Evolutionary conservation across 2,329 filamentous ascomycete genomes (phyloP), one percentile per base, ranked within the genome.

Genomic region (Colletotrichum tabaci): DNA sequence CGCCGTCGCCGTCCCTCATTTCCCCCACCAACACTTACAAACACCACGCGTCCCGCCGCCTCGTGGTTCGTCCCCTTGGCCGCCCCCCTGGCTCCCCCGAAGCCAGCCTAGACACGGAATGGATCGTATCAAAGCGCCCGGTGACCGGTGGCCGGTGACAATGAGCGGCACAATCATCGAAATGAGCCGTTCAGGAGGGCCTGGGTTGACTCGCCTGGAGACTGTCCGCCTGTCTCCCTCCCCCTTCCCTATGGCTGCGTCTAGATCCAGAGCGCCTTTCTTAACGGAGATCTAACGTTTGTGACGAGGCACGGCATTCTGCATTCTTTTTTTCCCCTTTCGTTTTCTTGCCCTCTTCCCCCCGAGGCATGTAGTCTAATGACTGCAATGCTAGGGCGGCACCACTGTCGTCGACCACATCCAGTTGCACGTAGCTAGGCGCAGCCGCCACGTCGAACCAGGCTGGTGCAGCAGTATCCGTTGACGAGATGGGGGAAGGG

Each of bases 81-180:
- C 21, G 47, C 18, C 18, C 21, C 18, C 63, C 66, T 62, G 46
- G 26, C 18, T n/a, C 46, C 55, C 10, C 46, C 55, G 46, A 21
- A 42, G 30, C 63, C 63, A 71, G 64, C 64, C 64, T 49, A 53
- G 35, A 58, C 15, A 42, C 53, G 65, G 46, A 68, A 68, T 63
- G 65, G 64, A 26, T 57, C 35, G 44, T 49, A 64, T 40, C 64
- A 56, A 44, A 56, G 46, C 56, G 35, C 50, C 57, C n/a, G 44
- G 40, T 55, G 65, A 68, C 68, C 52, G 65, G 46, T 55, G 65
- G 64, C 68, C 52, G 65, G 53, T 68, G 65, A 63, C 65, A 63
- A 62, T 71, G 12, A 26, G 62, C 67, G 49, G 50, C 63, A 52
- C 56, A 61, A 49, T 50, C 26, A 21, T 13, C 42, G 30, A 21